Conservation (phyloP, 164 flowering plant genomes). For the Stephania japonica region DNA sequence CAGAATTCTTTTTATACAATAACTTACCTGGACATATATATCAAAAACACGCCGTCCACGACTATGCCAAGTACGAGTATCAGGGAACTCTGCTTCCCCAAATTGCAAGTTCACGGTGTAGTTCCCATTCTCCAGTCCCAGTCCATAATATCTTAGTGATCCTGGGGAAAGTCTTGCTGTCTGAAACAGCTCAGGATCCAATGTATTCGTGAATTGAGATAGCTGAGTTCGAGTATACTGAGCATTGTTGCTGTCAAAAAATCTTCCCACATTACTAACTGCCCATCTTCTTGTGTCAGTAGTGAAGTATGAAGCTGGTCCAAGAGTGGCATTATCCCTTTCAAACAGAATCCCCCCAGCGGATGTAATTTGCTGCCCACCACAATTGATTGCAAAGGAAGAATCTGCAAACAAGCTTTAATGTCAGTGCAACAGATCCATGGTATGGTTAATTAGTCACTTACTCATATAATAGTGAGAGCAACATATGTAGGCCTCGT, state of each 20-base stretch:
- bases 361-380: conserved; percentile 53
- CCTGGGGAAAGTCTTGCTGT: conserved; percentile 13
- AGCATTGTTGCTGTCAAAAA: conserved; percentile 2
- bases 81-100: conserved; percentile 1
- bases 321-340: conserved; percentile 48
- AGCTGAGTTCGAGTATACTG: not conserved
- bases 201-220: conserved; percentile 12
- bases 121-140: conserved; percentile 11
- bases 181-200: conserved; percentile 2
- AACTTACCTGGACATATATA: conserved; percentile 15
- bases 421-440: not conserved
- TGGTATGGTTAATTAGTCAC: not conserved
- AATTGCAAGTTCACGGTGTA: conserved; percentile 16
- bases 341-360: conserved; percentile 33
- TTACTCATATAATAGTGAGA: too few relatives aligned
- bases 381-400: conserved; percentile 69
- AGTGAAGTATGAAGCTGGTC: conserved; percentile 62
- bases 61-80: conserved; percentile 4
- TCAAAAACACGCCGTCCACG: conserved; percentile 15
- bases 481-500: too few relatives aligned
- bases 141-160: conserved; percentile 11
- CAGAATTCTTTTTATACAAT: not conserved
- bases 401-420: conserved; percentile 37
- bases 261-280: conserved; percentile 10
- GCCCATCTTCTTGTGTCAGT: conserved; percentile 28